These are phyloP conservation scores for Zea luxurians DNA, from an alignment of 176 grass and related monocot species.

Conservation along the genomic window DNA sequence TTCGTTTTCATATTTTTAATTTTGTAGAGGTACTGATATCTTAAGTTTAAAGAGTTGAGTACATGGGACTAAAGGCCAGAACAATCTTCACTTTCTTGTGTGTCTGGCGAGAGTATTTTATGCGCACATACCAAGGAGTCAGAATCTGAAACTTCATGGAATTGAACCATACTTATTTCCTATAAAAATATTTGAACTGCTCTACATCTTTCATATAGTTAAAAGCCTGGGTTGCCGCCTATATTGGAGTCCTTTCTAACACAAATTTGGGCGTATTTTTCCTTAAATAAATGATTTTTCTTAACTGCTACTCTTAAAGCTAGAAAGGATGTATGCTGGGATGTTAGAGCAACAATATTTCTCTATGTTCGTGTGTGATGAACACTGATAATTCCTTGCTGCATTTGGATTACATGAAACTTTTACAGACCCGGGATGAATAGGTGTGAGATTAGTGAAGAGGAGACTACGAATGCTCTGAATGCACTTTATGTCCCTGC, in stretches of 20 bases:
- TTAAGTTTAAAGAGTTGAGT: background rate
- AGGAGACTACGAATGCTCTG: constrained; percentile 87
- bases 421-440: constrained; percentile 87
- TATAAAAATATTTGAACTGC: constrained; percentile 10
- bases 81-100: background rate
- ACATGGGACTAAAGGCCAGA: background rate
- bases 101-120: background rate
- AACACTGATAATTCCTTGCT: constrained; percentile 21
- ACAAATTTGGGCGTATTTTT: background rate
- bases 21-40: background rate
- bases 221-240: background rate
- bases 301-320: background rate
- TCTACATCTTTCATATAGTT: background rate
- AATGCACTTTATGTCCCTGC: constrained; percentile 71
- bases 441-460: constrained; percentile 79
- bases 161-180: background rate
- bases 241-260: background rate
- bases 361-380: constrained; percentile 32
- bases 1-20: background rate
- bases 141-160: background rate
- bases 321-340: background rate
- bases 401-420: constrained; percentile 22
- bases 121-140: background rate
- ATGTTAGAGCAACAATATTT: constrained; percentile 20
- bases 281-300: background rate